Conservation (phyloP, 1,139 yeast species). For the Pichia cactophila region DNA sequence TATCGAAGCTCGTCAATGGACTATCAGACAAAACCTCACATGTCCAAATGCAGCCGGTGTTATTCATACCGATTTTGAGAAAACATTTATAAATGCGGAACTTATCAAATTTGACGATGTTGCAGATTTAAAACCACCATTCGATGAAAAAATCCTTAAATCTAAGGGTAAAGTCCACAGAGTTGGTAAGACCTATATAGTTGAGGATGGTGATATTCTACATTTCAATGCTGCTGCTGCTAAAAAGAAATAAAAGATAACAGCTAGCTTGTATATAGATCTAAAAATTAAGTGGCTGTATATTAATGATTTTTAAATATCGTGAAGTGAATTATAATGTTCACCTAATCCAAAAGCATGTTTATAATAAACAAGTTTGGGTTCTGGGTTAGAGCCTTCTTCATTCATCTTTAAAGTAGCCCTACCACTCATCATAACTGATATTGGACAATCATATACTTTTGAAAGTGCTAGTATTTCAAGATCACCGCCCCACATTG, state of each 20-base stretch:
- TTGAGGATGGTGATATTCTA: conserved; percentile 74
- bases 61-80: conserved; percentile 81
- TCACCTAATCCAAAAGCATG: conserved; percentile 89
- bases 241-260: conserved; percentile 13
- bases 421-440: conserved; percentile 70
- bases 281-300: not conserved
- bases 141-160: conserved; percentile 39
- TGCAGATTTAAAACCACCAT: conserved; percentile 31
- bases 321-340: conserved; percentile 82
- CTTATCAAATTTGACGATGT: conserved; percentile 53
- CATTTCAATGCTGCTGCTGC: conserved; percentile 46
- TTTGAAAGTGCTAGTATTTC: conserved; percentile 77
- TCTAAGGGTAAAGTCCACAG: conserved; percentile 44
- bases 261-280: not conserved
- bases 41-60: conserved; percentile 95
- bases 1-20: conserved; percentile 89
- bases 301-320: conserved; percentile 20
- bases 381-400: conserved; percentile 38
- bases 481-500: conserved; percentile 96
- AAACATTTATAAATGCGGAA: conserved; percentile 71
- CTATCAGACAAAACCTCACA: conserved; percentile 64
- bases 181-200: conserved; percentile 63
- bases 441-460: conserved; percentile 61
- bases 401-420: conserved; percentile 56
- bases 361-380: conserved; percentile 73